Evolutionary conservation across 2,329 filamentous ascomycete genomes (phyloP).

Genomic region (Penicillium olsonii): DNA sequence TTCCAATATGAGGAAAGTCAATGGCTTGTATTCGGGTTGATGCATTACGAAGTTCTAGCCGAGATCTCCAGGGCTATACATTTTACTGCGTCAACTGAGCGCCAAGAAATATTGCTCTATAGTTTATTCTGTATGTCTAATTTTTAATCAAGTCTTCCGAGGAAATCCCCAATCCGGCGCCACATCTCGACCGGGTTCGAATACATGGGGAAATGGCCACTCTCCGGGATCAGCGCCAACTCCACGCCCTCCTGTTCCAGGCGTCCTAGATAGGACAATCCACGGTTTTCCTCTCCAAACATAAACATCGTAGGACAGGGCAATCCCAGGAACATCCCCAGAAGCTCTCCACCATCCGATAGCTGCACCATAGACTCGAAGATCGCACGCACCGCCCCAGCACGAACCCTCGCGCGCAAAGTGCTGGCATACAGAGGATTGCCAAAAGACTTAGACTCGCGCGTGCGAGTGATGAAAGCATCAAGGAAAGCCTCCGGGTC

Average conservation of each 20-base stretch:
- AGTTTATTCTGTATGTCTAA: not conserved
- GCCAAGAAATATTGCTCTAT: too few species aligned
- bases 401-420: constrained; percentile 16
- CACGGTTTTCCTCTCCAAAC: constrained; percentile 23
- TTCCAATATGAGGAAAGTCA: too few species aligned
- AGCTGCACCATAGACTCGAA: constrained; percentile 27
- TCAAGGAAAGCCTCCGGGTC: constrained; percentile 20
- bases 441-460: constrained; percentile 8
- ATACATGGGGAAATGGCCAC: constrained; percentile 32
- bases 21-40: too few species aligned
- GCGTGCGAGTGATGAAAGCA: constrained; percentile 19
- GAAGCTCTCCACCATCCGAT: constrained; percentile 22
- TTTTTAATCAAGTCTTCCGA: constrained; percentile 1
- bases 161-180: constrained; percentile 19
- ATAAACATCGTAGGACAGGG: constrained; percentile 24
- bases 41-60: too few species aligned
- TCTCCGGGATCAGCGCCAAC: constrained; percentile 23
- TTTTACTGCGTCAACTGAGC: too few species aligned
- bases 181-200: constrained; percentile 31
- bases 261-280: constrained; percentile 21
- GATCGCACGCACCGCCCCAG: constrained; percentile 20
- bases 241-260: constrained; percentile 20
- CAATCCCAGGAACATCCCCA: constrained; percentile 18
- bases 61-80: too few species aligned
- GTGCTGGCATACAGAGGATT: constrained; percentile 24